Evolutionary conservation across 495 filamentous ascomycete species (phyloP).

Genomic region (Podospora appendiculata): DNA sequence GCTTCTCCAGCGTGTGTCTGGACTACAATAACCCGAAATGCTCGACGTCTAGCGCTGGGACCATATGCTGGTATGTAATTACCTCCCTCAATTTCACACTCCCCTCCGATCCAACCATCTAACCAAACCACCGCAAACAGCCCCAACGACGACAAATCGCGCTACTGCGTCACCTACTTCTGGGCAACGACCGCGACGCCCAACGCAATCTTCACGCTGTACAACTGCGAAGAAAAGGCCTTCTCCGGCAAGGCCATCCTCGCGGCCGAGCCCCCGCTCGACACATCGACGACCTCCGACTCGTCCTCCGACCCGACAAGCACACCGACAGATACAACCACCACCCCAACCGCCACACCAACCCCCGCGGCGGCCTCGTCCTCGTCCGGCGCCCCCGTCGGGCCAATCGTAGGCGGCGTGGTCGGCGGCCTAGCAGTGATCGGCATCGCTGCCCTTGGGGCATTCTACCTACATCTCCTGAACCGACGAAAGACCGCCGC

Average conservation of each 20-base stretch:
- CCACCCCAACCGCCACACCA: not conserved
- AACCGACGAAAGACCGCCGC: too few relatives aligned
- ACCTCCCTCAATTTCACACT: not conserved
- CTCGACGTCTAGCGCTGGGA: not conserved
- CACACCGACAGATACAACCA: not conserved
- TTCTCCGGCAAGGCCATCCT: not conserved
- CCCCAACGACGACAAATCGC: not conserved
- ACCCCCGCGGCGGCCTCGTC: not conserved
- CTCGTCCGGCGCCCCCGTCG: not conserved
- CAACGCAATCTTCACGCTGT: conserved; percentile 2
- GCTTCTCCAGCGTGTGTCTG: not conserved
- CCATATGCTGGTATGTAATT: not conserved
- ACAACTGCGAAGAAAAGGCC: conserved; percentile 3
- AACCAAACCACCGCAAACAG: not conserved
- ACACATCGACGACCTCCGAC: not conserved
- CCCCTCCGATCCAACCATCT: not conserved
- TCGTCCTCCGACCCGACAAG: not conserved
- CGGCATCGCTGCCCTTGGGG: not conserved
- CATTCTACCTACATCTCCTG: too few relatives aligned
- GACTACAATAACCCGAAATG: not conserved
- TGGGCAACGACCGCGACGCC: conserved; percentile 4
- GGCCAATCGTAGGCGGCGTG: not conserved
- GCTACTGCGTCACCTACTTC: conserved; percentile 7
- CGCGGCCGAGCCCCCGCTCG: not conserved
- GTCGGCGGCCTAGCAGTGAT: not conserved